Percentiles rank a stretch among this genome's conserved stretches.
Evolutionary conservation across 2,329 filamentous ascomycete genomes (phyloP).

Genomic region (Colletotrichum sp.): DNA sequence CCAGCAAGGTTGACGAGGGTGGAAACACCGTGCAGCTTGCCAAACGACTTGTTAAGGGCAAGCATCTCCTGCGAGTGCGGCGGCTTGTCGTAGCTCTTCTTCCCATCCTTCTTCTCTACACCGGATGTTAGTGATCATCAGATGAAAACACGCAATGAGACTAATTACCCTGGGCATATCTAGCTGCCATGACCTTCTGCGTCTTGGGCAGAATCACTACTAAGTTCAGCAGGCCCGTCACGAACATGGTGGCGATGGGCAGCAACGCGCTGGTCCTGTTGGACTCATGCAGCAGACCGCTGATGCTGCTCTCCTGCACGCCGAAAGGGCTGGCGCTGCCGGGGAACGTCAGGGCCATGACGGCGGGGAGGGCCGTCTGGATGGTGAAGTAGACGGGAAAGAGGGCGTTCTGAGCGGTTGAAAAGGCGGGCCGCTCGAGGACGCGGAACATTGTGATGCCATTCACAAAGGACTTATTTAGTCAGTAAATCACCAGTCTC

Average conservation of each 20-base stretch:
- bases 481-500: neutral
- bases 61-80: slow-evolving; percentile 88
- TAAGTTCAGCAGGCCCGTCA: slow-evolving; percentile 75
- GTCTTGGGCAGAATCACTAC: slow-evolving; percentile 77
- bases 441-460: slow-evolving; percentile 78
- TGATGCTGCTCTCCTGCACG: slow-evolving; percentile 47
- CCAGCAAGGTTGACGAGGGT: slow-evolving; percentile 78
- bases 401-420: slow-evolving; percentile 76
- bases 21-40: slow-evolving; percentile 79
- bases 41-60: slow-evolving; percentile 79
- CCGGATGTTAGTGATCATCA: neutral
- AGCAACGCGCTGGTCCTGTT: slow-evolving; percentile 70
- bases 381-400: slow-evolving; percentile 91
- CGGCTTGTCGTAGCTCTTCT: slow-evolving; percentile 79
- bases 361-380: slow-evolving; percentile 75
- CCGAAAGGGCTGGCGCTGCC: slow-evolving; percentile 56
- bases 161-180: slow-evolving; percentile 76
- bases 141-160: neutral
- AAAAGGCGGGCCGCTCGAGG: slow-evolving; percentile 82
- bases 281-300: slow-evolving; percentile 62
- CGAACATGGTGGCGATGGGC: slow-evolving; percentile 73
- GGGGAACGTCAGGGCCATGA: slow-evolving; percentile 82
- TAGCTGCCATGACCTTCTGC: slow-evolving; percentile 73
- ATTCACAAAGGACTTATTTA: slow-evolving; percentile 72
- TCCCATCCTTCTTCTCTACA: slow-evolving; percentile 83